Base-by-base conservation (phyloP, 306 rosid species). In the Hippophae gyantsensis region DNA sequence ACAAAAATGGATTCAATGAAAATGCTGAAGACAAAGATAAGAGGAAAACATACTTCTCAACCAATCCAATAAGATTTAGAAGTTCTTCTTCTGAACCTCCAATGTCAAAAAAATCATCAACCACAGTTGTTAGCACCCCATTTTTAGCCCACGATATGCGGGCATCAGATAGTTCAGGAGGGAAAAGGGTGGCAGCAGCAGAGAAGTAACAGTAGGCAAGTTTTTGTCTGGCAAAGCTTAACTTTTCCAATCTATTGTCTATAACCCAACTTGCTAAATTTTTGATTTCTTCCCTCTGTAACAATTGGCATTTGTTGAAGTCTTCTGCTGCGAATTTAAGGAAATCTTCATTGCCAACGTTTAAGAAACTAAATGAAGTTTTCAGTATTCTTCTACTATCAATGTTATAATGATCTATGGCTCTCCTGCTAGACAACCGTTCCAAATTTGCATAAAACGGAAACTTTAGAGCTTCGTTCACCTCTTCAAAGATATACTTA, bases 61-160 rank as follows among this genome's bases (percentile, higher is more conserved):
- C 69, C 57, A 90, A 73, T 54, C 76, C 83, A 64, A 87, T 76
- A 40, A 90, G 98, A 74, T 83, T 81, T 58, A 72, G 43, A 48
- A 76, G 64, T 73, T 92, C 96, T 68, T 79, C 86, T 64, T 79
- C 75, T 43, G 95, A 78, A 64, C 92, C 73, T 11, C 92, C 86
- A 52, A 83, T 61, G 18, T 87, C 96, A 73, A 76, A 87, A 81
- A 92, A 92, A 75, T 90, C 96, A 76, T 87, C 96, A 9, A 92
- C 89, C 65, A 78, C 84, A 53, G 98, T 85, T 43, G 83, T 65
- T 43, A 90, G 95, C 52, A 87, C 83, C 50, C 87, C 92, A 45
- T 63, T 80, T 68, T 92, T 87, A 0, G 96, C 84, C 89, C 84
- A 85, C 26, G 98, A 80, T 65, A 85, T 74, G 65, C 96, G 95